Conservation (phyloP, 139 green algal genomes). For the Tetraselmis striata region DNA sequence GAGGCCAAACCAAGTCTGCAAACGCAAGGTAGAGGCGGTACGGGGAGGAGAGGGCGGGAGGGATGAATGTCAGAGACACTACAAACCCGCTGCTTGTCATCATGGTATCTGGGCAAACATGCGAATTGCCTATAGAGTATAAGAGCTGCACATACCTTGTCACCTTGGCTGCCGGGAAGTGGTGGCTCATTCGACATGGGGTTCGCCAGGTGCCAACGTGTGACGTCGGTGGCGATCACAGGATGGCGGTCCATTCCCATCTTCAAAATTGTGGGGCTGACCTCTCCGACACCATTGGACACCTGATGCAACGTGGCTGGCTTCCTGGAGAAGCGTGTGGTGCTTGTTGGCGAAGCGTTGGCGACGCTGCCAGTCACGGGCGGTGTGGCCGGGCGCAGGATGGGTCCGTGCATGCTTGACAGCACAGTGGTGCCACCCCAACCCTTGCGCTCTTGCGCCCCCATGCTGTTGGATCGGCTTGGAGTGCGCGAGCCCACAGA, state of each 20-base stretch:
- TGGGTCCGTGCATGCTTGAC: not conserved
- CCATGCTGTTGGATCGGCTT: too few species aligned
- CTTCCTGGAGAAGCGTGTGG: not conserved
- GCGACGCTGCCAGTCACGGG: not conserved
- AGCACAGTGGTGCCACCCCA: not conserved
- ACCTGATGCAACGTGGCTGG: not conserved
- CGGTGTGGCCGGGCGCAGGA: not conserved
- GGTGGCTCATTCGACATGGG: not conserved
- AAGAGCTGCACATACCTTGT: too few species aligned
- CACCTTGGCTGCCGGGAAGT: not conserved
- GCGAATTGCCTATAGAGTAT: too few species aligned
- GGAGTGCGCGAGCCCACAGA: not conserved
- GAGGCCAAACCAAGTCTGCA: not conserved
- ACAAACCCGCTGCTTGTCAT: not conserved
- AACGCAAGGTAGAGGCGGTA: too few species aligned
- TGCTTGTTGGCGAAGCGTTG: not conserved
- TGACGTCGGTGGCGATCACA: not conserved
- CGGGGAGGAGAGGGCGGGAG: too few species aligned
- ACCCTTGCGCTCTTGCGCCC: not conserved
- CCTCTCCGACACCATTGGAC: not conserved
- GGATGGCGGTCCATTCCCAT: not conserved
- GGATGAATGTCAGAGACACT: not conserved
- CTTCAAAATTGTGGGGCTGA: not conserved
- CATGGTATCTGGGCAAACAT: too few species aligned
- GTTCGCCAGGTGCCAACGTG: not conserved